Conservation (phyloP, 148 eudicot genomes). For the Pouteria glomerata region DNA sequence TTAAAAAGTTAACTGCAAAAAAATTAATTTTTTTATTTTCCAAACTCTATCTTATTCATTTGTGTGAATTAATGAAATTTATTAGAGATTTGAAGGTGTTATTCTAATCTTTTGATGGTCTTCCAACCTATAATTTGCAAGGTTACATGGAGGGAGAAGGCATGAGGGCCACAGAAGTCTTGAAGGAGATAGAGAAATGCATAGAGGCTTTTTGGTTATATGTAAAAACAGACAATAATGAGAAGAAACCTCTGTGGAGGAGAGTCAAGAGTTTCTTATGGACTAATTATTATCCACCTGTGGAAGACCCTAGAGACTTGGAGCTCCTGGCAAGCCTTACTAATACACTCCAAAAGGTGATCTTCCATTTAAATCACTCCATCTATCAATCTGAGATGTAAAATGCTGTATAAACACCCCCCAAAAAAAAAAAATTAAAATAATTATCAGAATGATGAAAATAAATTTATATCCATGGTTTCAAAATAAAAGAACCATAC, state of each 20-base stretch:
- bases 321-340: constrained; percentile 15
- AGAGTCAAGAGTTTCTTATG: constrained; percentile 9
- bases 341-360: background rate
- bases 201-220: constrained; percentile 24
- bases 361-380: too few relatives aligned
- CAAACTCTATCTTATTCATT: too few relatives aligned
- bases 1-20: too few relatives aligned
- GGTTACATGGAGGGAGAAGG: constrained; percentile 7
- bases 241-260: constrained; percentile 27
- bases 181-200: constrained; percentile 26
- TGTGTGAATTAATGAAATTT: background rate
- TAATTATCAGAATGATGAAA: too few relatives aligned
- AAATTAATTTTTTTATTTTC: too few relatives aligned
- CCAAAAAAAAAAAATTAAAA: too few relatives aligned
- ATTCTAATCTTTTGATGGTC: too few relatives aligned
- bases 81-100: too few relatives aligned
- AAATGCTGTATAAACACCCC: too few relatives aligned
- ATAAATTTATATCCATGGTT: too few relatives aligned
- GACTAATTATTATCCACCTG: constrained; percentile 20
- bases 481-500: too few relatives aligned
- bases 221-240: constrained; percentile 18
- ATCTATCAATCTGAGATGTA: too few relatives aligned
- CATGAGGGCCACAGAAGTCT: constrained; percentile 16
- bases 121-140: background rate
- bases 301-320: constrained; percentile 31